Percentiles rank a stretch among this genome's conserved stretches.
Conservation (phyloP, 169 alveolate species). For the Plasmodium sp. region DNA sequence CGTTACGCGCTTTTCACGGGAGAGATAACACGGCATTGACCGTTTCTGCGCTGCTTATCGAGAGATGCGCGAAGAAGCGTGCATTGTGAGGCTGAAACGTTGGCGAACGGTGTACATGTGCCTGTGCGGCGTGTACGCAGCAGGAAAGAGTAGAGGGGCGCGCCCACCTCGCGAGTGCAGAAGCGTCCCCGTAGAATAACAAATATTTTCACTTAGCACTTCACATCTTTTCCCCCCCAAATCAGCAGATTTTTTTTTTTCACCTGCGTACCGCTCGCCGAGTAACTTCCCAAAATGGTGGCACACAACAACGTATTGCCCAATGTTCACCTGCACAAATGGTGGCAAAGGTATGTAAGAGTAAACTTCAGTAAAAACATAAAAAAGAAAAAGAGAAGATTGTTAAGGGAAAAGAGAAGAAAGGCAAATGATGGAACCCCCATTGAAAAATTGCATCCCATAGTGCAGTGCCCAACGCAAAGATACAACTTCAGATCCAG, state of each 20-base stretch:
- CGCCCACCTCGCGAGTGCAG: background rate
- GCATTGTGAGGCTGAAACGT: background rate
- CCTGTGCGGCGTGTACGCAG: too few relatives aligned
- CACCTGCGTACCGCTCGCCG: background rate
- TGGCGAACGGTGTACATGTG: background rate
- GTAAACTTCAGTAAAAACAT: conserved; percentile 99
- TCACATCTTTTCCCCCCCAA: background rate
- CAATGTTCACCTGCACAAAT: conserved; percentile 97
- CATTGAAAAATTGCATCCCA: conserved; percentile 94
- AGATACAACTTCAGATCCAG: conserved; percentile 97
- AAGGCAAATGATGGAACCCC: conserved; percentile 95
- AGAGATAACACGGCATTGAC: background rate
- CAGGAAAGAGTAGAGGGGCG: background rate
- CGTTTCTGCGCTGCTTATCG: background rate
- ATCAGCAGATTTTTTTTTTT: conserved; percentile 1
- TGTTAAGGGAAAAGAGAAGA: conserved; percentile 92
- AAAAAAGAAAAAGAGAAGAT: conserved; percentile 94
- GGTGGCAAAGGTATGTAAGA: conserved; percentile 97
- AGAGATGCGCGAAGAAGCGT: background rate
- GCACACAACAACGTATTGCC: conserved; percentile 98
- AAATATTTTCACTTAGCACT: background rate
- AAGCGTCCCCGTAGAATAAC: background rate
- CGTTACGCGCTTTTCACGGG: background rate
- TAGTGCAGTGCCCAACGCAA: conserved; percentile 96
- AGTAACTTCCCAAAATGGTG: conserved; percentile 79